phyloP scores from a whole-genome alignment of 2,329 filamentous ascomycete species.

The Aspergillus melleus region DNA sequence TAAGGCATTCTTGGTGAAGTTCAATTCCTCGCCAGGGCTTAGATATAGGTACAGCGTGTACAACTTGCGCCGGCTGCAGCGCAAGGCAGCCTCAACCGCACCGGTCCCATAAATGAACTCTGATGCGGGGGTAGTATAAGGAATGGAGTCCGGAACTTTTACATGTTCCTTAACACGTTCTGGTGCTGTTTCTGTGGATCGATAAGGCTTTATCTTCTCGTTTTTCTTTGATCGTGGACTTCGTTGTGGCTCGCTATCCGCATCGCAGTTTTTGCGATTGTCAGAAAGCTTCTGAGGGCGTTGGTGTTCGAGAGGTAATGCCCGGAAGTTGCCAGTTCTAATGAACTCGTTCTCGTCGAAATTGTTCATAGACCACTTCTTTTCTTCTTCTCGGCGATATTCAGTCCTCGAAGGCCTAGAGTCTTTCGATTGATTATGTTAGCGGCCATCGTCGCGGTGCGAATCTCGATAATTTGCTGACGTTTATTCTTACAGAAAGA shows the following conservation, averaged over 20 bases:
- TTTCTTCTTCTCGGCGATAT: background rate
- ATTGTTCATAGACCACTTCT: background rate
- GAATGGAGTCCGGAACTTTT: constrained; percentile 49
- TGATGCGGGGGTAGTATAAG: constrained; percentile 81
- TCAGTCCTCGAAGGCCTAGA: background rate
- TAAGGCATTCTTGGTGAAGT: constrained; percentile 40
- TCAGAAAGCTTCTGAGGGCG: constrained; percentile 3
- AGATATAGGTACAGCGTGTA: constrained; percentile 82
- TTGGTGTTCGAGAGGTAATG: constrained; percentile 24
- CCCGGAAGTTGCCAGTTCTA: constrained; percentile 30
- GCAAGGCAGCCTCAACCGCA: constrained; percentile 77
- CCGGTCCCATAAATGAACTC: constrained; percentile 88
- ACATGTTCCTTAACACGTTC: constrained; percentile 36
- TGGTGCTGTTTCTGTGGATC: constrained; percentile 26
- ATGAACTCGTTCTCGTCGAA: constrained; percentile 36
- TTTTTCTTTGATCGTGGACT: constrained; percentile 1
- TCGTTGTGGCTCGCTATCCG: background rate
- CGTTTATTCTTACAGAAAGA: background rate
- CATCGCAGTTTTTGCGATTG: background rate
- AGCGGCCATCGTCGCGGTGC: background rate
- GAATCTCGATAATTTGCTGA: background rate
- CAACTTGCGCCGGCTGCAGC: constrained; percentile 66
- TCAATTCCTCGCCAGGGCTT: constrained; percentile 54
- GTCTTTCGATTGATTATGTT: background rate
- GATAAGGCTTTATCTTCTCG: constrained; percentile 14